Percentiles rank a stretch among this genome's conserved stretches.
These are phyloP conservation scores for Davidsoniella virescens DNA, from an alignment of 2,329 filamentous ascomycete genomes.

Conservation along the genomic window DNA sequence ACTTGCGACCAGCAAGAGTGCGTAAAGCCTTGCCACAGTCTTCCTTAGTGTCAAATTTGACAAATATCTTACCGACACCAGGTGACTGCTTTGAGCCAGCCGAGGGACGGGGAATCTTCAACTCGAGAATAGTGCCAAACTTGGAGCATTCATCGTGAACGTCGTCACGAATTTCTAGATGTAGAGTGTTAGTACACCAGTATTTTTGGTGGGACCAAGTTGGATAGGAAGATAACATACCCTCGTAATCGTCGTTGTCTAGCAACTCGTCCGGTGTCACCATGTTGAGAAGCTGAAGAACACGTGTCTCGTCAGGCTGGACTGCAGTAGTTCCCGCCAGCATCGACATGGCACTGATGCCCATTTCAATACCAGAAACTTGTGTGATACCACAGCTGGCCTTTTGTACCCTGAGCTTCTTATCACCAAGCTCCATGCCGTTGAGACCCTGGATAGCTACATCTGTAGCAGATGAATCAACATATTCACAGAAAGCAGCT, in stretches of 20 bases:
- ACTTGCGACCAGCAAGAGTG: conserved; percentile 87
- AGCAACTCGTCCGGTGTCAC: conserved; percentile 89
- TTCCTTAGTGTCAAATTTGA: conserved; percentile 73
- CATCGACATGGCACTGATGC: conserved; percentile 95
- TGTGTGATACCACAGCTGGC: conserved; percentile 93
- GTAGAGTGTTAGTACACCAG: conserved; percentile 21
- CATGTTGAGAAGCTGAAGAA: conserved; percentile 94
- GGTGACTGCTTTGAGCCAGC: conserved; percentile 69
- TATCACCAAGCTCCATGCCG: conserved; percentile 82
- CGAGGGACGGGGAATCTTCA: conserved; percentile 82
- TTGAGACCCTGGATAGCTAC: conserved; percentile 84
- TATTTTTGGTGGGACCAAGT: background rate
- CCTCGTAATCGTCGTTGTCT: conserved; percentile 89
- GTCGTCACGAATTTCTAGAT: conserved; percentile 83
- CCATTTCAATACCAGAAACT: conserved; percentile 79
- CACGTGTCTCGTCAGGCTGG: conserved; percentile 64
- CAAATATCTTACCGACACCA: conserved; percentile 92
- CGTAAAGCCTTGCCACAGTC: conserved; percentile 71
- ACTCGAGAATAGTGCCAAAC: conserved; percentile 67
- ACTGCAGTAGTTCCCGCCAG: conserved; percentile 76
- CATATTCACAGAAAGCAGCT: conserved; percentile 92
- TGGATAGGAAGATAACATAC: conserved; percentile 33
- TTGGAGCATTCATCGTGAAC: conserved; percentile 86
- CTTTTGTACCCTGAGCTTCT: conserved; percentile 67
- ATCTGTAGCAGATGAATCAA: conserved; percentile 56